Percentiles rank a stretch among this genome's conserved stretches.
Conservation (phyloP, 2,329 filamentous ascomycete genomes). For the Claviceps arundinis region DNA sequence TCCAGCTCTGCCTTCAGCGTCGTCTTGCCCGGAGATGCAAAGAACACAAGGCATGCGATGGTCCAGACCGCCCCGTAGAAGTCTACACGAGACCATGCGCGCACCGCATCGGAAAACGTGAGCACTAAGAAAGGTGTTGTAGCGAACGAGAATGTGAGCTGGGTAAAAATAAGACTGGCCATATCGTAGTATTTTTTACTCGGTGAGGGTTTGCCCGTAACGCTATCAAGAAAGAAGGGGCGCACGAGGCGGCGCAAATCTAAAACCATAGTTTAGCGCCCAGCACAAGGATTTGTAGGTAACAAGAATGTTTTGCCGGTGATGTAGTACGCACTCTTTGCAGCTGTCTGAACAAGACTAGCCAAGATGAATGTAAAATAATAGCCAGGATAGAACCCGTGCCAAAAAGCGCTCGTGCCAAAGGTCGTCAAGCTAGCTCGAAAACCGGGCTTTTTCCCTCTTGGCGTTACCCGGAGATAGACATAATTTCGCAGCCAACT, state of each 20-base stretch:
- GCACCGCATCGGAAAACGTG: constrained; percentile 53
- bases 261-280: constrained; percentile 22
- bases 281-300: neutral
- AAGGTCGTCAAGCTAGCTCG: constrained; percentile 90
- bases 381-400: constrained; percentile 95
- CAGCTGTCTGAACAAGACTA: constrained; percentile 80
- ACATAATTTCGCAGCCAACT: constrained; percentile 93
- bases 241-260: constrained; percentile 82
- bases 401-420: constrained; percentile 89
- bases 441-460: constrained; percentile 93
- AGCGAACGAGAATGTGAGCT: constrained; percentile 71
- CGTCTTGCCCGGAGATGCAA: constrained; percentile 63
- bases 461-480: constrained; percentile 87
- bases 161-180: constrained; percentile 60
- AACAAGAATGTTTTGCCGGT: neutral
- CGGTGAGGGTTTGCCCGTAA: constrained; percentile 53
- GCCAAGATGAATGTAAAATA: constrained; percentile 84
- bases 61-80: constrained; percentile 72
- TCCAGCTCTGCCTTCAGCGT: constrained; percentile 45
- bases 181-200: constrained; percentile 81
- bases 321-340: constrained; percentile 62
- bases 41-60: constrained; percentile 53
- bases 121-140: constrained; percentile 80
- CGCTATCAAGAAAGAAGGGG: constrained; percentile 79
- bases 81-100: constrained; percentile 75